phyloP scores from a whole-genome alignment of 768 basidiomycete genomes.

The Lactifluus pinguis region DNA sequence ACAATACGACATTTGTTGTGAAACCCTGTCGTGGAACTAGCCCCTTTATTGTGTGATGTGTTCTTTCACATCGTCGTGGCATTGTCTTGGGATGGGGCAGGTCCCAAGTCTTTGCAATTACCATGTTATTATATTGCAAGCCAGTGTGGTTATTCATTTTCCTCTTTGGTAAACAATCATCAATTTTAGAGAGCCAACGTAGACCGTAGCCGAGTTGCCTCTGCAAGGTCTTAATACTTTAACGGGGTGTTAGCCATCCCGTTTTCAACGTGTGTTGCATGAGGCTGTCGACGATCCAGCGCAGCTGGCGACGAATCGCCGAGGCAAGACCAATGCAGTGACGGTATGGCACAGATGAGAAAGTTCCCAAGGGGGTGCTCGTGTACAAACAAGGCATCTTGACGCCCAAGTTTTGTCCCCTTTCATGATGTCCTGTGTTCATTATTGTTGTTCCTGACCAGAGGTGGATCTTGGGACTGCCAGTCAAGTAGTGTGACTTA shows the following conservation, averaged over 20 bases:
- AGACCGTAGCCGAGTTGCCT: neutral
- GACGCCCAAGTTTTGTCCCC: neutral
- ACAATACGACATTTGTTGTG: conserved; percentile 12
- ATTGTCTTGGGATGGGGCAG: neutral
- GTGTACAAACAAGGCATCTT: neutral
- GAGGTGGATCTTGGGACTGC: neutral
- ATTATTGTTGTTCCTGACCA: neutral
- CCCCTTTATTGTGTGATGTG: neutral
- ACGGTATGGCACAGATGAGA: neutral
- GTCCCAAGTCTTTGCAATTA: too few species aligned
- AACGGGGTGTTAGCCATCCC: neutral
- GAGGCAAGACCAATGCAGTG: conserved; percentile 2
- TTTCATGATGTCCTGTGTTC: neutral
- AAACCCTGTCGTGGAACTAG: neutral
- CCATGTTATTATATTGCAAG: neutral
- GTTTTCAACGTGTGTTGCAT: conserved; percentile 3
- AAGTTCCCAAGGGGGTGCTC: neutral
- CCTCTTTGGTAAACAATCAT: neutral
- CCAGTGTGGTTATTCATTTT: neutral
- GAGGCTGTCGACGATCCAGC: conserved; percentile 17
- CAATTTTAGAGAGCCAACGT: neutral
- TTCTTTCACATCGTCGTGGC: neutral
- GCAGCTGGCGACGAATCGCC: conserved; percentile 2
- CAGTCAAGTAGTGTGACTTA: neutral
- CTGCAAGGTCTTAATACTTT: conserved; percentile 1